These are phyloP conservation scores for Aureobasidium sp. DNA, from an alignment of 2,329 filamentous ascomycete genomes.

Conservation along the genomic window DNA sequence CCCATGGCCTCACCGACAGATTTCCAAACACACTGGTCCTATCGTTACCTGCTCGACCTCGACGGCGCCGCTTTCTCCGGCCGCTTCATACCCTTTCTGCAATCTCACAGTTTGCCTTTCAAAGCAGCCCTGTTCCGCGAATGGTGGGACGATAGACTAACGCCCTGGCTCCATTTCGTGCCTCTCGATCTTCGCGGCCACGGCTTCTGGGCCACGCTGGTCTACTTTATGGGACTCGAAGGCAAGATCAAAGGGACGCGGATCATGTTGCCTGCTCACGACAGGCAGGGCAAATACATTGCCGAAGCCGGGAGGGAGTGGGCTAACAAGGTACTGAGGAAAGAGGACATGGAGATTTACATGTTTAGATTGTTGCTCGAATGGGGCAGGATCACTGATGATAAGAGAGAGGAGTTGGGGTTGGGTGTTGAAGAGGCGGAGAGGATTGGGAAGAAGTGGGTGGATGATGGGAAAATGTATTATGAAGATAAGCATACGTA, in stretches of 20 bases:
- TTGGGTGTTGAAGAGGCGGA: slow-evolving; percentile 17
- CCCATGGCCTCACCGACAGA: slow-evolving; percentile 35
- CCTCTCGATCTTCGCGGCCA: slow-evolving; percentile 67
- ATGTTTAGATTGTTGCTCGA: slow-evolving; percentile 69
- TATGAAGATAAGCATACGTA: slow-evolving; percentile 1
- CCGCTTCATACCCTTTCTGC: slow-evolving; percentile 55
- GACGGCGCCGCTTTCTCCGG: slow-evolving; percentile 62
- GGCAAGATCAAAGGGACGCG: slow-evolving; percentile 38
- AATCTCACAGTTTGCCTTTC: slow-evolving; percentile 59
- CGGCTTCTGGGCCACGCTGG: slow-evolving; percentile 61
- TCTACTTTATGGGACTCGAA: slow-evolving; percentile 60
- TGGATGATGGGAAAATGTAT: slow-evolving; percentile 10
- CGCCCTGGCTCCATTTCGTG: slow-evolving; percentile 72
- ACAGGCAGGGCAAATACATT: slow-evolving; percentile 53
- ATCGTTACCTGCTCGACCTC: slow-evolving; percentile 63
- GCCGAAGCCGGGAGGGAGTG: slow-evolving; percentile 56
- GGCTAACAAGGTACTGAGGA: slow-evolving; percentile 53
- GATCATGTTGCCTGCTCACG: slow-evolving; percentile 41
- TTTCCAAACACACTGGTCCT: slow-evolving; percentile 51
- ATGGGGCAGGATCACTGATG: slow-evolving; percentile 63
- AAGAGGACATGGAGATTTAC: slow-evolving; percentile 73
- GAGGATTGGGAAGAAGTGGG: slow-evolving; percentile 13
- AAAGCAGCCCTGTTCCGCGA: slow-evolving; percentile 64
- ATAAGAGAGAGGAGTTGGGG: slow-evolving; percentile 42
- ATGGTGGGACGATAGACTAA: slow-evolving; percentile 68